Base-by-base conservation (phyloP, 371 early-diverging fungal species). In the Mortierella polycephala region DNA sequence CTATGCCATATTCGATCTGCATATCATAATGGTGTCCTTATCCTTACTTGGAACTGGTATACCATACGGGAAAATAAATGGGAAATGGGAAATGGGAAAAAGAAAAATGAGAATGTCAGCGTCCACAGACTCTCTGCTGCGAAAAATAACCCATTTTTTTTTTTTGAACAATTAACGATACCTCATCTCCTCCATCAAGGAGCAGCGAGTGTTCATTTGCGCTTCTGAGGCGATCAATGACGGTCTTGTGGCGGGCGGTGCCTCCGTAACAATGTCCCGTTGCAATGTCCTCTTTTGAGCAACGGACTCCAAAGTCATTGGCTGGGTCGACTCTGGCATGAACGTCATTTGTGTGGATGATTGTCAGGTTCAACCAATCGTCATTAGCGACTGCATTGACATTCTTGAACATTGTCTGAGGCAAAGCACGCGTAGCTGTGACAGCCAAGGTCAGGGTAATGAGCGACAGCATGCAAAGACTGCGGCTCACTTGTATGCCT, bases 171-270 rank as follows among this genome's bases (percentile, higher is more conserved):
- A 49, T 23, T 3, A 83, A 30, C 70, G 83, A 82, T 65, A 91
- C 84, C 71, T 92, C 87, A 67, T 93, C 94, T 21, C 92, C 93
- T 7, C 87, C 93, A 65, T 93, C 91, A 45, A 93, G 67, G 16
- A 93, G 74, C 40, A 90, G 54, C 5, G 84, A 71, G 63, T 81
- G 72, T 72, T 86, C 70, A 10, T 68, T 74, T 30, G 77, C 68
- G 9, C 67, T 54, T 20, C 90, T 83, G 47, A 89, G 75, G 37
- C 80, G 56, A 39, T 89, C 82, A 60, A 90, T 83, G 0, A 85
- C 71, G 5, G 86, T 85, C 60, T 85, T 85, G 63, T 89, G 81
- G 13, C 91, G 82, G 3, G 92, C 87, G 11, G 83, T 76, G 21
- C 92, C 91, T 44, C 91, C 90, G 59, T 81, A 86, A 62, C 92